phyloP scores from a whole-genome alignment of 2,329 filamentous ascomycete genomes.

The Herpotrichia juniperi region DNA sequence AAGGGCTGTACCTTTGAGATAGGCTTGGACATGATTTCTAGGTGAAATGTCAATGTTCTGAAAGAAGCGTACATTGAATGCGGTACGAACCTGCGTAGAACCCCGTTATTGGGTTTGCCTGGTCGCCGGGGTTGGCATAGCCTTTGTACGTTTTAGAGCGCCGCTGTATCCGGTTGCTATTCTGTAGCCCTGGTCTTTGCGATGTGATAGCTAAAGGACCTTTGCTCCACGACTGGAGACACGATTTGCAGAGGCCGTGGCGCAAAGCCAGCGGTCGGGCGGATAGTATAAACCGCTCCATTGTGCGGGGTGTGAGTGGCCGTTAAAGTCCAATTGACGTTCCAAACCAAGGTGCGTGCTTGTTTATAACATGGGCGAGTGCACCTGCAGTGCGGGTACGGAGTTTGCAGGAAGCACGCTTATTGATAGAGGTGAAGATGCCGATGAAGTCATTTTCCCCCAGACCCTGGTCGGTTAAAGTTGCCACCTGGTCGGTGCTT shows the following conservation, averaged over 20 bases:
- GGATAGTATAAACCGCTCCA: conserved; percentile 22
- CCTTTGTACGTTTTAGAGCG: conserved; percentile 36
- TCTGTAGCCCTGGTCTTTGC: conserved; percentile 34
- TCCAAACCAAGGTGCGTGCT: not conserved
- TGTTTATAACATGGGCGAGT: not conserved
- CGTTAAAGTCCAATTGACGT: not conserved
- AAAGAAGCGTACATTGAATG: not conserved
- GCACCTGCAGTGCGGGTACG: not conserved
- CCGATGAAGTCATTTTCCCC: conserved; percentile 41
- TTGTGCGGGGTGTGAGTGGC: not conserved
- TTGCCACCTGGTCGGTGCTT: conserved; percentile 17
- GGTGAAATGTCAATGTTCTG: conserved; percentile 21
- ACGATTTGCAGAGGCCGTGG: conserved; percentile 31
- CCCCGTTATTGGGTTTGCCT: conserved; percentile 45
- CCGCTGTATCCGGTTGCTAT: conserved; percentile 41
- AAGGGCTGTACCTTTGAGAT: conserved; percentile 33
- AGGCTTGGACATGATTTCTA: conserved; percentile 46
- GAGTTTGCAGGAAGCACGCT: conserved; percentile 5
- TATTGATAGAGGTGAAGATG: conserved; percentile 16
- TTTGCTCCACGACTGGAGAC: conserved; percentile 22
- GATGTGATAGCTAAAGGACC: conserved; percentile 1
- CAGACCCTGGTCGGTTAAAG: conserved; percentile 33
- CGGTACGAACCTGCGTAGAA: conserved; percentile 43
- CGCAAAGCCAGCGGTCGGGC: conserved; percentile 25
- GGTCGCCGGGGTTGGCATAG: conserved; percentile 43